phyloP scores from a whole-genome alignment of 768 basidiomycete species.

The Dacryopinax primogenitus region DNA sequence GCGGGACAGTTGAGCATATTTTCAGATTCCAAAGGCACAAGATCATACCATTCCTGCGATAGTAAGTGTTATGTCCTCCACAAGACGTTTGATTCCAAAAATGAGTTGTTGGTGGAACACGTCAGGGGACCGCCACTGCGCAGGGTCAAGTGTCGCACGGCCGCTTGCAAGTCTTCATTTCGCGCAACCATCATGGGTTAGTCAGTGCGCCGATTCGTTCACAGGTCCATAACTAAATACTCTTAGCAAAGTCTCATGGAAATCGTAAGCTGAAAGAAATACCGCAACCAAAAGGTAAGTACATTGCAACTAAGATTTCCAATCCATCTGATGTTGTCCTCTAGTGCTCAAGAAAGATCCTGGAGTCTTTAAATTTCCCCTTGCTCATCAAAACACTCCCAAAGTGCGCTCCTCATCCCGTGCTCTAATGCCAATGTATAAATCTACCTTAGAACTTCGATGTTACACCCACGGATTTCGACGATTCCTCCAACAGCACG shows the following conservation, averaged over 20 bases:
- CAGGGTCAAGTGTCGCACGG: no score
- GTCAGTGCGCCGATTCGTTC: no score
- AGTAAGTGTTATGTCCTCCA: no score
- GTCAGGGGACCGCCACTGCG: no score
- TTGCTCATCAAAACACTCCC: constrained; percentile 47
- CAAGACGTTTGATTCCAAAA: no score
- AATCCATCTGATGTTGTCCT: neutral
- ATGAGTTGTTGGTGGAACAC: no score
- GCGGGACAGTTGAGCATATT: no score
- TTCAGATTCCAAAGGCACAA: no score
- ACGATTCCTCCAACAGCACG: constrained; percentile 10
- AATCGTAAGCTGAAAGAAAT: neutral
- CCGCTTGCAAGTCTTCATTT: no score
- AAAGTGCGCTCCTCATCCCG: constrained; percentile 14
- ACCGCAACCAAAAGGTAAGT: neutral
- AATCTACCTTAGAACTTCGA: neutral
- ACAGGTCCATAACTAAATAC: no score
- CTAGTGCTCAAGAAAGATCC: constrained; percentile 79
- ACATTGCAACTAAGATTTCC: neutral
- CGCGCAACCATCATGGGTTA: no score
- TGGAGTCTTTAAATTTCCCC: constrained; percentile 70
- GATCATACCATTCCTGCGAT: no score
- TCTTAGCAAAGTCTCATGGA: neutral
- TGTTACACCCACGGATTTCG: constrained; percentile 10
- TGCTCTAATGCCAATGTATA: neutral